Base-by-base conservation (phyloP, 2,329 filamentous ascomycete genomes). In the Ophiocordyceps camponoti-saundersi region DNA sequence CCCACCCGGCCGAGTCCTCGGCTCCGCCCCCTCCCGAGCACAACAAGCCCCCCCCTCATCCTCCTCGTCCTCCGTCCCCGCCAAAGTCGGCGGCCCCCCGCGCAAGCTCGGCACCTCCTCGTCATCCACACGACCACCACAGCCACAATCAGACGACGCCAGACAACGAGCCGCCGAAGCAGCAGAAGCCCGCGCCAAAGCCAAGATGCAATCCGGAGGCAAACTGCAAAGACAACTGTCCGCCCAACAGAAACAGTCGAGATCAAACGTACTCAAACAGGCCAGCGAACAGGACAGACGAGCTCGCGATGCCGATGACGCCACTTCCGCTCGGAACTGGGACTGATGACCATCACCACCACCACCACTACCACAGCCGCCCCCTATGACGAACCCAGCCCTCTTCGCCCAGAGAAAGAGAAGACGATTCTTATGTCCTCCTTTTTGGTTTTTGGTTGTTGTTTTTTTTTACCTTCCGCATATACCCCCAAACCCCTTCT, bases 121-220 rank as follows among this genome's bases (percentile, higher is more conserved):
- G 11, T 36, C 32, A 10, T 6, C 6, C 32, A 10, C 32, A 52
- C 4, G 55, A 53, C 40, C 53, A 50, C 50, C 54, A 53, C 30
- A 57, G 56, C 46, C 57, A 63, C 2, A 32, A 32, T 13, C 30
- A 6, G 68, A 69, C 20, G 80, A 89, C 59, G 81, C 86, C 32
- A 73, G 81, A 49, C 72, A 70, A 47, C 84, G 79, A 50, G 89
- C 89, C 4, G 87, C 86, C 0, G 75, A 78, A 53, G 89, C 88
- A 46, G 89, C 89, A 50, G 85, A 93, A 80, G 80, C 81, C 59
- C 75, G 85, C 52, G 79, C 79, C 20, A 76, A 79, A 54, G 73
- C 75, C 32, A 60, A 71, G 44, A 65, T 63, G 49, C 78, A 68
- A 63, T 34, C 32, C 3, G 65, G 66, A 44, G 77, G 85, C 16